Percentiles rank a stretch among this genome's conserved stretches.
Conservation (phyloP, 225 moss, liverwort and hornwort genomes). For the Ulota crispa region DNA sequence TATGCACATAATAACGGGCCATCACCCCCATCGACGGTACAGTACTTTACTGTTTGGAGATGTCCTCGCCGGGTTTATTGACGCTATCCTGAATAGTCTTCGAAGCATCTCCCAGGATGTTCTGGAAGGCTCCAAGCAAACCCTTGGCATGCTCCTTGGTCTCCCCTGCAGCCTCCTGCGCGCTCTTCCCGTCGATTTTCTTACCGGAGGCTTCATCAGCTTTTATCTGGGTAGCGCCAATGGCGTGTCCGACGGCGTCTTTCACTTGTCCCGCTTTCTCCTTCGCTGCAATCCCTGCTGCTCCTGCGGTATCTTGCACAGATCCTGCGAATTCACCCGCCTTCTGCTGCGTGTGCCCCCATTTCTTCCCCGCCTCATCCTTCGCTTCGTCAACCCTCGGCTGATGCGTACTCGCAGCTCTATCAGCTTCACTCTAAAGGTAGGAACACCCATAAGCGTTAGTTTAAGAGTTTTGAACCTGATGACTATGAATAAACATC, state of each 20-base stretch:
- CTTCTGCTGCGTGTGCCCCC: conserved; percentile 17
- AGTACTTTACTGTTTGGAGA: conserved; percentile 15
- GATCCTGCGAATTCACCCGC: conserved; percentile 38
- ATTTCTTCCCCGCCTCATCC: conserved; percentile 24
- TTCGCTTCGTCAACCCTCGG: conserved; percentile 33
- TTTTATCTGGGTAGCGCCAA: conserved; percentile 32
- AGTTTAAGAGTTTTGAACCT: too few relatives aligned
- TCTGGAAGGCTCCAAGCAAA: conserved; percentile 36
- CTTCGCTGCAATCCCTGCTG: conserved; percentile 25
- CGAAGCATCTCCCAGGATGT: conserved; percentile 42
- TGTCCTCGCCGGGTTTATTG: conserved; percentile 38
- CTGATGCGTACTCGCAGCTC: conserved; percentile 27
- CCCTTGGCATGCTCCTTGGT: conserved; percentile 15
- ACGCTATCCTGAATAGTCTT: conserved; percentile 44
- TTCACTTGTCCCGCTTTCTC: conserved; percentile 43
- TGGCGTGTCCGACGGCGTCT: conserved; percentile 14
- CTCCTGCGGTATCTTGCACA: conserved; percentile 33
- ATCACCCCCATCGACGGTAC: rapidly evolving
- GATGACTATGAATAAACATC: too few relatives aligned
- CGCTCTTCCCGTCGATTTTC: not conserved
- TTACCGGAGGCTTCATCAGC: conserved; percentile 16
- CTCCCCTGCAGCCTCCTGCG: not conserved
- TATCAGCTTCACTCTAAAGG: conserved; percentile 36
- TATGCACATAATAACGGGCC: not conserved
- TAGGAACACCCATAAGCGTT: too few relatives aligned